Percentiles rank a stretch among this genome's conserved stretches.
Conservation (phyloP, 2,329 filamentous ascomycete species). For the Penicillium sp. region DNA sequence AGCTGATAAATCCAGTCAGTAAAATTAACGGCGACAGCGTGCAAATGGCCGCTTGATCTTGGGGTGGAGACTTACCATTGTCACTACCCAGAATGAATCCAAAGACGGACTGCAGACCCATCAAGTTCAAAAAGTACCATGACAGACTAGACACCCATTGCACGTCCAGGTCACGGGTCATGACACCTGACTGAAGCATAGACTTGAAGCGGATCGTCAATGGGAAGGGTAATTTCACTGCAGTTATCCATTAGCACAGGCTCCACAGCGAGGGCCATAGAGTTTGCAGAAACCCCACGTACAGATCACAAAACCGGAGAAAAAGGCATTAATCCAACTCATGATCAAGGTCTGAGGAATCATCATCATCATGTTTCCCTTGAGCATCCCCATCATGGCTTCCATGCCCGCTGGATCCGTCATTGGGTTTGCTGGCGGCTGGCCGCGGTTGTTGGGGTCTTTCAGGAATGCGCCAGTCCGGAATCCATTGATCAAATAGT, state of each 20-base stretch:
- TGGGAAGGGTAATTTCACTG: conserved; percentile 94
- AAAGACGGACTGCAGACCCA: conserved; percentile 93
- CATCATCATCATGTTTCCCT: conserved; percentile 99
- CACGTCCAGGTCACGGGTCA: conserved; percentile 91
- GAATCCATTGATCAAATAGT: conserved; percentile 71
- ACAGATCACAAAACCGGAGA: conserved; percentile 97
- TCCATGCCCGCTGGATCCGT: conserved; percentile 96
- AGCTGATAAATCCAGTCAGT: conserved; percentile 47
- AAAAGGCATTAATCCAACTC: conserved; percentile 99
- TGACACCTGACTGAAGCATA: conserved; percentile 96
- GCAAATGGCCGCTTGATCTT: background rate
- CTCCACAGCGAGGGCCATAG: background rate
- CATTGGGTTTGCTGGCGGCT: conserved; percentile 89
- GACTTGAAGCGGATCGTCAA: conserved; percentile 99
- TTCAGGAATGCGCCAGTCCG: conserved; percentile 85
- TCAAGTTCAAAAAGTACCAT: conserved; percentile 98
- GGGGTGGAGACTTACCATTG: conserved; percentile 60
- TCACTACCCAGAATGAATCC: conserved; percentile 94
- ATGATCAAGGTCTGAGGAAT: conserved; percentile 98
- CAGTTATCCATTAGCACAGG: conserved; percentile 8
- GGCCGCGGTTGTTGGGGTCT: conserved; percentile 76
- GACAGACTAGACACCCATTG: conserved; percentile 98
- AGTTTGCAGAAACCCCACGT: conserved; percentile 27
- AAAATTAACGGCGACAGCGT: background rate
- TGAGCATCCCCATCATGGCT: conserved; percentile 99